Evolutionary conservation across 164 flowering plant genomes (phyloP), one percentile per base, ranked within the genome.

Genomic region (Santalum album): DNA sequence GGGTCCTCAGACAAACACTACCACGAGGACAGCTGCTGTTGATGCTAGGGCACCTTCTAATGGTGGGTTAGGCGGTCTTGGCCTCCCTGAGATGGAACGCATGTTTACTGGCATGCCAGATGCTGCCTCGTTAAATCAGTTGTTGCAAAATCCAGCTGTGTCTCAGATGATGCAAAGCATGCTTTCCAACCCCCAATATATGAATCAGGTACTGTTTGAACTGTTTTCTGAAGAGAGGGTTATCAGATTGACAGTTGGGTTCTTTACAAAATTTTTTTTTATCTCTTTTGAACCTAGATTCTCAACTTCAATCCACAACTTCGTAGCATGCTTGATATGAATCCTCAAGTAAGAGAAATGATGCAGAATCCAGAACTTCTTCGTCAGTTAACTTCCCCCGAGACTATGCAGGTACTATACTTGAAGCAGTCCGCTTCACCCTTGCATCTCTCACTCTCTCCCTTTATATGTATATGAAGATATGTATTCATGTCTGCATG

Each of bases 141-240:
- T 87, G 16, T 53, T 94, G 84, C 95, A 89, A 66, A 90, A 79
- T 67, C 99, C 99, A 47, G 88, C 87, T 38, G 56, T 94, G 34
- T 68, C 91, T 5, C 99, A 87, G 66, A 83, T 89, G 79, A 79
- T 84, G 87, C 97, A 89, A 61, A 74, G 67, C 65, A 29, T 81
- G 45, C 71, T 81, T 21, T 78, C 87, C 9, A 71, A 81, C 44
- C 87, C 87, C 42, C 81, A 81, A 51, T 75, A 78, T 63, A 71
- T 81, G 83, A 77, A 76, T 46, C 81, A 78, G 78, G 87, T 78
- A 63, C 17, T 43, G 24, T 2, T 29, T 17, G 35, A 25, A 26
- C 36, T n/a, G 21, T 25, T 12, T 50, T 26, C 12, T 50, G 22
- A 50, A 10, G 25, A 20, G 15, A 20, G 11, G 25, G 25, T 45